Conservation (phyloP, 225 moss, liverwort and hornwort genomes). For the Neckera pumila region DNA sequence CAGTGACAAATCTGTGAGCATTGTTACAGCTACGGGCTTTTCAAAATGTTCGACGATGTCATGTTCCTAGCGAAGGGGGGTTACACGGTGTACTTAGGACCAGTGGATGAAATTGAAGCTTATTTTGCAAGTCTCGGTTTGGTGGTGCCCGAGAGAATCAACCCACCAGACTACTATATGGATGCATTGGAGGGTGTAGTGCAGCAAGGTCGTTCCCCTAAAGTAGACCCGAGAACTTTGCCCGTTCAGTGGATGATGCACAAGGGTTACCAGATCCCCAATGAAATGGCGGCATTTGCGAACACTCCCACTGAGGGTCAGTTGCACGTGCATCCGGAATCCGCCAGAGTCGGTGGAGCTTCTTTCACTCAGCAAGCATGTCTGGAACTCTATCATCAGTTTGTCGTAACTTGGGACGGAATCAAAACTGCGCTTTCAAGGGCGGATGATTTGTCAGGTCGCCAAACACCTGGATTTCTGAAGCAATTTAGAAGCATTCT, state of each 20-base stretch:
- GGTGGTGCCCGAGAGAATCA: slow-evolving; percentile 67
- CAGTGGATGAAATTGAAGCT: slow-evolving; percentile 60
- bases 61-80: slow-evolving; percentile 85
- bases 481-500: slow-evolving; percentile 52
- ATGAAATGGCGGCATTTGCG: slow-evolving; percentile 28
- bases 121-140: slow-evolving; percentile 66
- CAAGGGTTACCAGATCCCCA: slow-evolving; percentile 74
- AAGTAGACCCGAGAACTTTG: slow-evolving; percentile 40
- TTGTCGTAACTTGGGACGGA: slow-evolving; percentile 50
- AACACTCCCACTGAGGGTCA: not conserved
- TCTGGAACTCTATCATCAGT: slow-evolving; percentile 44
- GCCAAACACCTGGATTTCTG: slow-evolving; percentile 59
- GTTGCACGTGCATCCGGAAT: not conserved
- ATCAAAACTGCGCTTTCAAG: slow-evolving; percentile 31
- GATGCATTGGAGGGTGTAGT: slow-evolving; percentile 67
- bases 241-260: slow-evolving; percentile 92
- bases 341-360: slow-evolving; percentile 4
- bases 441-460: slow-evolving; percentile 54
- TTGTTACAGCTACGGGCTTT: slow-evolving; percentile 70
- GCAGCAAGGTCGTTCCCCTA: slow-evolving; percentile 9
- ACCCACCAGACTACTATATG: slow-evolving; percentile 94
- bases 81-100: slow-evolving; percentile 76
- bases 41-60: slow-evolving; percentile 90
- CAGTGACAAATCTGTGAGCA: not conserved
- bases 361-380: slow-evolving; percentile 49